Evolutionary conservation across 208 protist species (phyloP), one percentile per base, ranked within the genome.

Genomic region (Naegleria lovaniensis): DNA sequence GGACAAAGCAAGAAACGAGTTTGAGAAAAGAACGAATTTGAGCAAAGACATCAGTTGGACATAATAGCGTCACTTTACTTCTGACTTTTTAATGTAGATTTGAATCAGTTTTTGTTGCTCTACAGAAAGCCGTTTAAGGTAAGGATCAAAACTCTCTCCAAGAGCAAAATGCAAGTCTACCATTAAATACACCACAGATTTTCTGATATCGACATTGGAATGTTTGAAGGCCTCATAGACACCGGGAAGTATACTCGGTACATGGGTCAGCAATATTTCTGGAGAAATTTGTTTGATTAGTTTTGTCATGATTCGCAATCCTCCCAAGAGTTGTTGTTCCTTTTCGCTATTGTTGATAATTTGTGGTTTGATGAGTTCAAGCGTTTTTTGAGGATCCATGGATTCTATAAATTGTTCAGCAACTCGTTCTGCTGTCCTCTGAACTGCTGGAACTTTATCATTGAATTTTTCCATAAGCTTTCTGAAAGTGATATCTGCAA

Each of bases 21-120:
- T n/a, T n/a, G n/a, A n/a, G n/a, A n/a, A n/a, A n/a, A n/a, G n/a
- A n/a, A n/a, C n/a, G n/a, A n/a, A n/a, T n/a, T n/a, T n/a, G n/a
- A n/a, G n/a, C n/a, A n/a, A n/a, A n/a, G n/a, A n/a, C n/a, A n/a
- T n/a, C n/a, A n/a, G n/a, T n/a, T n/a, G n/a, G n/a, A n/a, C n/a
- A n/a, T n/a, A n/a, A n/a, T n/a, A n/a, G n/a, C n/a, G 43, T 48
- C 43, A 48, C 43, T 48, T 67, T 29, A 67, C 55, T 67, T 67
- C 55, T 15, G 11, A 29, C 55, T 79, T 79, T 36, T 79, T 79
- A 36, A 79, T 79, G 67, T 79, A 79, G n/a, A 79, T 79, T 36
- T 79, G 67, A 79, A 79, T 79, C 19, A 79, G 67, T 36, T 79
- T 79, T 79, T 79, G 67, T 9, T 79, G 67, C 36, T 79, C 67